These are phyloP conservation scores for Circinella umbellata DNA, from an alignment of 371 early-diverging fungal genomes.

Conservation along the genomic window DNA sequence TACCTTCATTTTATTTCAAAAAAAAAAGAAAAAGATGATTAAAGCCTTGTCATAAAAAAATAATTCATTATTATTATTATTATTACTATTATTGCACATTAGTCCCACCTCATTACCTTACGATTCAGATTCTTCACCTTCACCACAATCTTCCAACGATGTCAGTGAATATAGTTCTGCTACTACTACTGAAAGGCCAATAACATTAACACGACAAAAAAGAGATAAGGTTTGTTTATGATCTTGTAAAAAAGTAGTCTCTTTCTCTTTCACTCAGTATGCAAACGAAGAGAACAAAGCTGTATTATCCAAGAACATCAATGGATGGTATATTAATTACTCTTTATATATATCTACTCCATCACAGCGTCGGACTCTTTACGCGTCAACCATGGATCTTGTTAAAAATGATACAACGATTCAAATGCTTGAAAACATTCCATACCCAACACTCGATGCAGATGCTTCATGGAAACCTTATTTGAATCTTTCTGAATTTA, in stretches of 20 bases:
- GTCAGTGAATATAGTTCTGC: not conserved
- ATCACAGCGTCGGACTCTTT: not conserved
- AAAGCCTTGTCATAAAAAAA: not conserved
- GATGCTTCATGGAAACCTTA: not conserved
- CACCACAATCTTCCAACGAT: not conserved
- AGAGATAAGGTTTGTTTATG: not conserved
- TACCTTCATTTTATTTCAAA: too few relatives aligned
- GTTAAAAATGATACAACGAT: conserved; percentile 1
- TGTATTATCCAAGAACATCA: too few relatives aligned
- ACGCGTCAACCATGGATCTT: not conserved
- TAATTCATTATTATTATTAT: not conserved
- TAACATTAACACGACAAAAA: not conserved
- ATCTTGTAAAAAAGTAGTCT: not conserved
- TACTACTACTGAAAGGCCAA: not conserved
- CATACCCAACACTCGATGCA: not conserved
- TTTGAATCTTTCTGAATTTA: not conserved
- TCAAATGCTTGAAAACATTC: not conserved
- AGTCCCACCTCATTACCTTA: conserved; percentile 3
- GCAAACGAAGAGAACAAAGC: too few relatives aligned
- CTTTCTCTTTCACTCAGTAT: too few relatives aligned
- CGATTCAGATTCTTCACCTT: not conserved
- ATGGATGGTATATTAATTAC: too few relatives aligned
- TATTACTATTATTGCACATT: not conserved
- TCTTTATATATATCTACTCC: not conserved
- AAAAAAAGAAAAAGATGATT: too few relatives aligned